Evolutionary conservation across 2,329 filamentous ascomycete species (phyloP), one percentile per base, ranked within the genome.

Genomic region (Ophiostoma pallidulum): DNA sequence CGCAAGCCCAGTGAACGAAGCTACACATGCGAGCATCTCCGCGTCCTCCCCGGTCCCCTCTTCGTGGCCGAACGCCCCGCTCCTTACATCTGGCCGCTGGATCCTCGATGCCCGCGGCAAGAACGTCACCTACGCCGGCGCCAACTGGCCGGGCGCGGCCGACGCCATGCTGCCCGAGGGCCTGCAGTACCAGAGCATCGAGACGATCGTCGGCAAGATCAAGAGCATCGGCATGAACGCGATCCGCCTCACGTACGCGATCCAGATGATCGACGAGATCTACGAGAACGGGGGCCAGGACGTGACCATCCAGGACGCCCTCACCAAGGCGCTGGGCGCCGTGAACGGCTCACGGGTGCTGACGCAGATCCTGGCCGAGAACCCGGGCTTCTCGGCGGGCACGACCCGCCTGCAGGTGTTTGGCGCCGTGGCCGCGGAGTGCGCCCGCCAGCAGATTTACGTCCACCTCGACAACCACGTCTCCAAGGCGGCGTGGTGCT

Each of bases 151-250:
- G 0, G 78, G 77, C 1, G 71, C 75, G 14, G 71, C 69, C 38
- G 77, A 80, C 38, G 69, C 73, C n/a, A 82, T 82, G 78, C 67
- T 82, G 1, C 78, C 78, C 0, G 78, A 83, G 53, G 79, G 79
- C 4, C 66, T 82, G 3, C 77, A 80, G 57, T 80, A 80, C 60
- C 71, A 73, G 31, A 80, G 77, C 0, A 67, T 82, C 41, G 63
- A 67, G 32, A 63, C 61, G 8, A 73, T 82, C 31, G 71, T 80
- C 0, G 61, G 69, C 4, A 72, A 72, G 61, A 69, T 81, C 56
- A 79, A 78, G 56, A 70, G 70, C 50, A 57, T 80, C 0, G 78
- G 77, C 14, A 75, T 83, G 67, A 83, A 83, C 56, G 72, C 75
- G 2, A 72, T 82, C 22, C 75, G 79, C 2, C 62, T 83, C 36